Conservation (phyloP, 257 asterid species). For the Eucommia ulmoides region DNA sequence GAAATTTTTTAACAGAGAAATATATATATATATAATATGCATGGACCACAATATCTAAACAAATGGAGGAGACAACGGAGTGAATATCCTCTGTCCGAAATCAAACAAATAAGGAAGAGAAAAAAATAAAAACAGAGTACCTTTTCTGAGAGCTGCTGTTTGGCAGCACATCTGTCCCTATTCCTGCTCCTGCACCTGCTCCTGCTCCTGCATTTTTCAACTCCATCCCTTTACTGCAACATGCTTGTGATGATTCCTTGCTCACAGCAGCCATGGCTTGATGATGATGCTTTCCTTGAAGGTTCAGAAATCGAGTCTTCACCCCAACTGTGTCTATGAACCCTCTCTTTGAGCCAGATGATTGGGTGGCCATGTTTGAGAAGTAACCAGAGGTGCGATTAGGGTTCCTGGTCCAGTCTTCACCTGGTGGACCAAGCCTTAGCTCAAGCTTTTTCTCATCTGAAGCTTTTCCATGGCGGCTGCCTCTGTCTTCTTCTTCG, state of each 20-base stretch:
- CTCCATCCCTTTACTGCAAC: constrained; percentile 42
- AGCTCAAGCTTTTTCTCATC: constrained; percentile 79
- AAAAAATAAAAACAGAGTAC: constrained; percentile 29
- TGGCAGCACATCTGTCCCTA: too few species aligned
- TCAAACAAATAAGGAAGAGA: constrained; percentile 8
- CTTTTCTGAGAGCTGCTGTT: constrained; percentile 73
- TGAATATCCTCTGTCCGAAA: constrained; percentile 45
- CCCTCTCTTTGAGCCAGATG: not conserved
- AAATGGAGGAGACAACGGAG: constrained; percentile 20
- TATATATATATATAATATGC: too few species aligned
- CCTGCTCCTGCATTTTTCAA: constrained; percentile 49
- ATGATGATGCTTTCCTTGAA: constrained; percentile 14
- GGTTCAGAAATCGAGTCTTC: constrained; percentile 8
- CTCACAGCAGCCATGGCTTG: constrained; percentile 21
- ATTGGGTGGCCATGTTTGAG: constrained; percentile 2
- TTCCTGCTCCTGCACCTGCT: constrained; percentile 44
- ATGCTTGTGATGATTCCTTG: constrained; percentile 55
- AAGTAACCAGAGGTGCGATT: constrained; percentile 20
- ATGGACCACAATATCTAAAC: too few species aligned
- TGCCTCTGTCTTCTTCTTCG: constrained; percentile 59
- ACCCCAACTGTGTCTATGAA: not conserved
- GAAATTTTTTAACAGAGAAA: too few species aligned
- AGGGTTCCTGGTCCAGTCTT: constrained; percentile 13
- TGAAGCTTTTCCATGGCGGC: too few species aligned
- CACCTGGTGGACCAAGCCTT: constrained; percentile 32